These are phyloP conservation scores for Glycine latifolia DNA, from an alignment of 306 rosid genomes.

Conservation along the genomic window DNA sequence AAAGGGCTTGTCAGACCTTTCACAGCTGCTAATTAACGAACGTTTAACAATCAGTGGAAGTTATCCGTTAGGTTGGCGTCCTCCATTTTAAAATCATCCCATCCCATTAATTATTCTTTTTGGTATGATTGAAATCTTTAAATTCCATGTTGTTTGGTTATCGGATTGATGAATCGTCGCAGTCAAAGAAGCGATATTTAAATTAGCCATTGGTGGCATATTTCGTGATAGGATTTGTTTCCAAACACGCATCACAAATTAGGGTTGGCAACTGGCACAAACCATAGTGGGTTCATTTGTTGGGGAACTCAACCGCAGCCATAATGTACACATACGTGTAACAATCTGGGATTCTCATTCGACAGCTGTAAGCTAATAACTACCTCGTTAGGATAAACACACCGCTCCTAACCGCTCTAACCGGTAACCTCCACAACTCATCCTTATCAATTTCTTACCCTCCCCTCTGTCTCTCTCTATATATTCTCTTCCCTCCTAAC, in stretches of 20 bases:
- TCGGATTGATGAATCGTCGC: background rate
- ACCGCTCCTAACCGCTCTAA: conserved; percentile 48
- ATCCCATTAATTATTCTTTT: background rate
- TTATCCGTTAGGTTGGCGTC: background rate
- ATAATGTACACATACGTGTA: conserved; percentile 53
- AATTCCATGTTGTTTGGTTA: background rate
- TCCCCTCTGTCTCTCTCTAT: conserved; percentile 16
- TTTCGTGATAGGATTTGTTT: background rate
- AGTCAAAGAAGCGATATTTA: conserved; percentile 10
- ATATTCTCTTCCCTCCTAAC: conserved; percentile 11
- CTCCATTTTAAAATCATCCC: background rate
- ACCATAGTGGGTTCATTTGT: background rate
- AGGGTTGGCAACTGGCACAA: background rate
- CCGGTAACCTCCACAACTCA: conserved; percentile 52
- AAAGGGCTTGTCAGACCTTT: background rate
- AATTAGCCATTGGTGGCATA: background rate
- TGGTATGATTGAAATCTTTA: background rate
- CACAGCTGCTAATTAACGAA: no score
- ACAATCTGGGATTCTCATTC: conserved; percentile 28
- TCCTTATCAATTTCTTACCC: conserved; percentile 36
- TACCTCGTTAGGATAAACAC: conserved; percentile 52
- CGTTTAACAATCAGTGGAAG: background rate
- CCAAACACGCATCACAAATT: background rate
- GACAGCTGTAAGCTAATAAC: conserved; percentile 71
- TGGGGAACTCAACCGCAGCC: conserved; percentile 24